Conservation (phyloP, 2,329 filamentous ascomycete species). For the Colletotrichum sp. region DNA sequence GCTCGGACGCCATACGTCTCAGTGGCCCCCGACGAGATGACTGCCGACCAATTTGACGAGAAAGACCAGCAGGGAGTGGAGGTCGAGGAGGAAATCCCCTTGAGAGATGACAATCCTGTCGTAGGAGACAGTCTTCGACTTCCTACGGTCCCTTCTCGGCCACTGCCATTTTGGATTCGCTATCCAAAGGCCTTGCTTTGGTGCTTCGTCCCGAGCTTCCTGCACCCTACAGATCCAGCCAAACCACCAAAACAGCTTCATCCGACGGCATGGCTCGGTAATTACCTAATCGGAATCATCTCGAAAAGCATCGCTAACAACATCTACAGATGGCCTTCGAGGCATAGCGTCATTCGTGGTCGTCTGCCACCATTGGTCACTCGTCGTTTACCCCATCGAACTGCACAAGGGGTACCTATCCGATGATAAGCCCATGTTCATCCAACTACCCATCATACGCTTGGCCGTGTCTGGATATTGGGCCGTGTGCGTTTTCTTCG, state of each 20-base stretch:
- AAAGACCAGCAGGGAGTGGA: background rate
- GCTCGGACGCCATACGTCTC: background rate
- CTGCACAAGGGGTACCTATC: slow-evolving; percentile 17
- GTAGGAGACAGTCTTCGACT: background rate
- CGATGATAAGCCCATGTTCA: slow-evolving; percentile 46
- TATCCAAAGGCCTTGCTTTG: background rate
- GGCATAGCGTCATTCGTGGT: slow-evolving; percentile 72
- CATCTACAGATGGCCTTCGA: slow-evolving; percentile 59
- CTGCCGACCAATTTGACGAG: background rate
- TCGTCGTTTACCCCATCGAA: background rate
- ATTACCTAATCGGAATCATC: background rate
- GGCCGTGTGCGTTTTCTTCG: slow-evolving; percentile 66
- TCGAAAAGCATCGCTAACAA: background rate
- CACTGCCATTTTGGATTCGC: background rate
- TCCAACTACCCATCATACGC: slow-evolving; percentile 59
- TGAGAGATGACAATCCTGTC: background rate
- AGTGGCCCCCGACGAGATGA: background rate
- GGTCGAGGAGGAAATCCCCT: background rate
- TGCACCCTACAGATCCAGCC: background rate
- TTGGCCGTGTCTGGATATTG: slow-evolving; percentile 59
- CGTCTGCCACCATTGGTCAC: slow-evolving; percentile 60
- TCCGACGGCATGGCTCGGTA: slow-evolving; percentile 2
- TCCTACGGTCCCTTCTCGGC: background rate
- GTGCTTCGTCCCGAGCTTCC: background rate
- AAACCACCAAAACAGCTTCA: background rate